Evolutionary conservation across 1,284 basidiomycete species (phyloP).

Genomic region (Cryptococcus maquisensis): DNA sequence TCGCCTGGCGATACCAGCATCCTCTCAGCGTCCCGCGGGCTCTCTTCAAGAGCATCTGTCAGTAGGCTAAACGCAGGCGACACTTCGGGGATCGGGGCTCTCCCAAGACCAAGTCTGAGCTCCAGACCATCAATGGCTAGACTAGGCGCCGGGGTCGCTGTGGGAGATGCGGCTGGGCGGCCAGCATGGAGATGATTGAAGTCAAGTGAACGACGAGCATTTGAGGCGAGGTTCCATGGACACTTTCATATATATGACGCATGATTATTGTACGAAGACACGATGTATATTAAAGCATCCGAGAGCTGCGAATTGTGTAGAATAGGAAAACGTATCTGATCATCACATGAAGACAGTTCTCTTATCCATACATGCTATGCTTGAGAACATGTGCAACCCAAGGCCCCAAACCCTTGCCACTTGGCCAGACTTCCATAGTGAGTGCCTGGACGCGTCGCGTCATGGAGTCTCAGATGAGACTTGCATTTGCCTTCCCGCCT

Average conservation of each 20-base stretch:
- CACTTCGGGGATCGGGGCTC: not conserved
- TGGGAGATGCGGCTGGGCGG: constrained; percentile 4
- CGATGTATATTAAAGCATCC: not conserved
- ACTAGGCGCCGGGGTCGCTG: not conserved
- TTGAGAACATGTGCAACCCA: too few species aligned
- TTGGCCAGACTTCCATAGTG: too few species aligned
- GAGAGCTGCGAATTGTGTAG: not conserved
- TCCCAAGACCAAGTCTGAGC: not conserved
- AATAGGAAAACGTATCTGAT: not conserved
- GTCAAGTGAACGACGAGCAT: too few species aligned
- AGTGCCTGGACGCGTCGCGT: not conserved
- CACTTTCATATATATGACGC: not conserved
- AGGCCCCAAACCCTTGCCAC: too few species aligned
- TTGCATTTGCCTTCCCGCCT: not conserved
- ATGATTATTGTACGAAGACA: not conserved
- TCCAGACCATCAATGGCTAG: constrained; percentile 6
- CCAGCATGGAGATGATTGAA: constrained; percentile 8
- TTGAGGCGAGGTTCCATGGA: too few species aligned
- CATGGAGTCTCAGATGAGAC: not conserved
- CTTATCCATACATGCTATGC: too few species aligned
- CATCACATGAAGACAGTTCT: not conserved
- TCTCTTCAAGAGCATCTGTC: not conserved
- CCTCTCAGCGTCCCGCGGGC: not conserved
- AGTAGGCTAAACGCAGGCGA: not conserved
- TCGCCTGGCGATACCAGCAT: not conserved